A percentile compares a stretch with the other conserved stretches of the same genome.
Conservation (phyloP, 345 rosid genomes). For the Carallia brachiata region DNA sequence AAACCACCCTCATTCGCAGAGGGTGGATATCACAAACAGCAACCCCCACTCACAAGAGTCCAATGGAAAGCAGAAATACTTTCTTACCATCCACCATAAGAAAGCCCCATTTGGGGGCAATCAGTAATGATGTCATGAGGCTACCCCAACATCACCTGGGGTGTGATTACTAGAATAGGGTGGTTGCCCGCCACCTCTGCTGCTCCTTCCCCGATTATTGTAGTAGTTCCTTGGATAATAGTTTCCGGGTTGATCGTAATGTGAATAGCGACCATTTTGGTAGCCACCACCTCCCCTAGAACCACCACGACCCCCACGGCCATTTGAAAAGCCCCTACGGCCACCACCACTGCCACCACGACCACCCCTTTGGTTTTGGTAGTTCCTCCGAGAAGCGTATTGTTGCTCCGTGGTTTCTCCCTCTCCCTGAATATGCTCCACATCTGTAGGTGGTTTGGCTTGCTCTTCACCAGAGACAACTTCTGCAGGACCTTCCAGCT, state of each 20-base stretch:
- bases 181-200: slow-evolving; percentile 50
- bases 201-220: slow-evolving; percentile 61
- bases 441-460: slow-evolving; percentile 34
- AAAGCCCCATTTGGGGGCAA: neutral
- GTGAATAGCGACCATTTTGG: slow-evolving; percentile 64
- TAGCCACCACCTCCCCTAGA: slow-evolving; percentile 61
- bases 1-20: neutral
- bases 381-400: slow-evolving; percentile 49
- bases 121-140: slow-evolving; percentile 28
- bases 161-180: slow-evolving; percentile 40
- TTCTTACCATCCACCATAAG: slow-evolving; percentile 10
- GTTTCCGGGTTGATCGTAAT: slow-evolving; percentile 63
- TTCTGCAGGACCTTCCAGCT: slow-evolving; percentile 42
- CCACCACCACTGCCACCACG: slow-evolving; percentile 66
- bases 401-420: slow-evolving; percentile 47
- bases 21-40: slow-evolving; percentile 9
- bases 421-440: slow-evolving; percentile 38
- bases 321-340: slow-evolving; percentile 63
- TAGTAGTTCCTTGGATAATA: slow-evolving; percentile 65
- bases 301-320: slow-evolving; percentile 66
- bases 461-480: slow-evolving; percentile 42
- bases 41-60: slow-evolving; percentile 6
- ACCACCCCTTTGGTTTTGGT: slow-evolving; percentile 70
- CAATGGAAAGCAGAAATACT: slow-evolving; percentile 5
- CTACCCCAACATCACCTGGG: slow-evolving; percentile 48